Evolutionary conservation across 495 filamentous ascomycete genomes (phyloP), one percentile per base, ranked within the genome.

Genomic region (Aspergillus biplanus): DNA sequence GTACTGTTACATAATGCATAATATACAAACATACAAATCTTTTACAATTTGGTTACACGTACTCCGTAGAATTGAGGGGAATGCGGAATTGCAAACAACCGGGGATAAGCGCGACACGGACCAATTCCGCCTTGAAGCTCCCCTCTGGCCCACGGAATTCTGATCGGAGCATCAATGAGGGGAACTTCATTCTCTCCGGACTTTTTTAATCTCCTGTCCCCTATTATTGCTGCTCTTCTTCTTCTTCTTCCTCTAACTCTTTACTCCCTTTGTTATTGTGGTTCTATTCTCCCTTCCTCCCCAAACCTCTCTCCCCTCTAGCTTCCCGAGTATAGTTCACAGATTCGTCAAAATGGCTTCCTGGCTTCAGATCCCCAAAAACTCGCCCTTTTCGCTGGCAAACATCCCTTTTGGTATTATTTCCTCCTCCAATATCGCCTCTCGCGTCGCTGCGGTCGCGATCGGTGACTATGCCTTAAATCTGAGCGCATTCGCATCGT

Each of bases 381-480:
- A 80, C 65, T 88, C 86, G 52, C 85, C 86, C 60, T 98, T 98
- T 78, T 95, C 93, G 13, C 79, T 98, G 52, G 82, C 87, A 66
- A 97, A 98, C 75, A 89, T 98, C 63, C 94, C 94, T 15, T 96
- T 98, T 73, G 94, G 94, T 65, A 92, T 97, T 73, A 90, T 97
- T 71, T 84, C 79, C 56, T 88, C 88, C 0, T 63, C 80, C 3
- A 69, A 75, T 15, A 75, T 84, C 63, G 72, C 80, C 4, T 73
- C 78, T 37, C 87, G 83, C 5, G 89, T 87, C 33, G 82, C 86
- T 8, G 93, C 90, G n/a, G 79, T 91, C 52, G 91, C 91, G 37
- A 91, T 97, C 63, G 92, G 94, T 33, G 80, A 86, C 44, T 77
- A 90, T 71, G 90, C 88, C 0, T 82, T 98, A 47, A 91, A 97